Evolutionary conservation across 768 basidiomycete genomes (phyloP), one percentile per base, ranked within the genome.

Genomic region (Hericium rajendrae): DNA sequence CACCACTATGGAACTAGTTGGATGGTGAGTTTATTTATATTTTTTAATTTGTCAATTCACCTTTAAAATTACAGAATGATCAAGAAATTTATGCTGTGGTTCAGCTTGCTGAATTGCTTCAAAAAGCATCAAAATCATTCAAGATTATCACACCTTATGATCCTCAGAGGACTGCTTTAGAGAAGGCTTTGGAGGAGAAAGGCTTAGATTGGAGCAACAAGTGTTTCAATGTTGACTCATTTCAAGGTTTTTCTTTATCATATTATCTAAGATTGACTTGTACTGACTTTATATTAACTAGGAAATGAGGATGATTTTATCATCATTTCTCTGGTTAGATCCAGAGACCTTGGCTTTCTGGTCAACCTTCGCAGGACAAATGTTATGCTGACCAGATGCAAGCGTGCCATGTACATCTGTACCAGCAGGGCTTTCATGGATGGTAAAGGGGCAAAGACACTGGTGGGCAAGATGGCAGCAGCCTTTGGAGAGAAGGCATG

Each of bases 341-440:
- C 86, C 0, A 70, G 69, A 38, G 76, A 74, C 3, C 71, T 85
- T 50, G 91, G 90, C 4, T 93, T 93, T 61, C 73, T 93, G 38
- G 65, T 69, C 13, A 83, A 83, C 63, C 61, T 76, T 10, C 77
- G 85, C 28, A 77, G 91, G 16, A 85, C 86, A 54, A 92, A 93
- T 83, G 90, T 93, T 57, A 91, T 93, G 88, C 82, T 92, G 8
- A 85, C 83, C 50, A 80, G 91, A 39, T 90, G 85, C 76, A 85
- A 86, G 67, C 75, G 71, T 52, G 85, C 83, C 32, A 91, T 92
- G 88, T 82, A 83, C 57, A 85, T 93, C 62, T 73, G 85, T 53
- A 76, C 84, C 20, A 87, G 75, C 63, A 72, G 73, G 60, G 71
- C 71, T 16, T 92, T 91, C 65, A 72, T 92, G 41, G 61, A 65